Conservation (phyloP, 345 rosid species). For the Eucalyptus pauciflora region DNA sequence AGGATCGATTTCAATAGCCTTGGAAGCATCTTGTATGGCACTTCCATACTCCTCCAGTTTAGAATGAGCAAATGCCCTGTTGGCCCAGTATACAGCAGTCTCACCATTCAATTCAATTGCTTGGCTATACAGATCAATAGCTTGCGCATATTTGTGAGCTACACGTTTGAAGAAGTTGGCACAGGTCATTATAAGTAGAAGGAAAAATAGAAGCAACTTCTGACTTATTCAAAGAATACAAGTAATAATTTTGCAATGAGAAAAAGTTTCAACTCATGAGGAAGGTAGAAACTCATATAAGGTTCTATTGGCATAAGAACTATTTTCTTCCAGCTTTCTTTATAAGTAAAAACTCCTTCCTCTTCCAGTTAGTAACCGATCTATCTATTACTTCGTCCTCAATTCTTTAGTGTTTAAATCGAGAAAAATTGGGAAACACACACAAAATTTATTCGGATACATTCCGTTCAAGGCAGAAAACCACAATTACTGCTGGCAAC, state of each 20-base stretch:
- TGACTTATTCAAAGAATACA: background rate
- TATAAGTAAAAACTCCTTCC: background rate
- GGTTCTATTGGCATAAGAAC: background rate
- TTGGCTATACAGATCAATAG: conserved; percentile 74
- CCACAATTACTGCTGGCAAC: background rate
- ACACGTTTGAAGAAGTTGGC: background rate
- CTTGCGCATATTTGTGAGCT: conserved; percentile 69
- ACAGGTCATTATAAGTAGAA: background rate
- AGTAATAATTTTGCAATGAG: background rate
- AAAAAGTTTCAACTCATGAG: background rate
- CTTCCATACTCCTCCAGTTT: conserved; percentile 98
- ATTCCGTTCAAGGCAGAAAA: background rate
- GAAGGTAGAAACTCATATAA: background rate
- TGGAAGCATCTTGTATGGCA: conserved; percentile 87
- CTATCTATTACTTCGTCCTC: background rate
- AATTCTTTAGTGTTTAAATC: background rate
- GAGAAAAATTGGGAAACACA: background rate
- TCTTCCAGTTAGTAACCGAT: background rate
- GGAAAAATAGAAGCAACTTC: background rate
- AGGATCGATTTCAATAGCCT: conserved; percentile 83
- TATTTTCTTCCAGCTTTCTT: background rate
- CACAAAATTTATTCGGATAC: background rate
- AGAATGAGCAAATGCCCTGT: conserved; percentile 89
- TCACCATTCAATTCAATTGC: conserved; percentile 56
- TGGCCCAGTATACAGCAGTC: conserved; percentile 95